These are phyloP conservation scores for Coemansia sp. DNA, from an alignment of 192 early-diverging fungal species.

Conservation along the genomic window DNA sequence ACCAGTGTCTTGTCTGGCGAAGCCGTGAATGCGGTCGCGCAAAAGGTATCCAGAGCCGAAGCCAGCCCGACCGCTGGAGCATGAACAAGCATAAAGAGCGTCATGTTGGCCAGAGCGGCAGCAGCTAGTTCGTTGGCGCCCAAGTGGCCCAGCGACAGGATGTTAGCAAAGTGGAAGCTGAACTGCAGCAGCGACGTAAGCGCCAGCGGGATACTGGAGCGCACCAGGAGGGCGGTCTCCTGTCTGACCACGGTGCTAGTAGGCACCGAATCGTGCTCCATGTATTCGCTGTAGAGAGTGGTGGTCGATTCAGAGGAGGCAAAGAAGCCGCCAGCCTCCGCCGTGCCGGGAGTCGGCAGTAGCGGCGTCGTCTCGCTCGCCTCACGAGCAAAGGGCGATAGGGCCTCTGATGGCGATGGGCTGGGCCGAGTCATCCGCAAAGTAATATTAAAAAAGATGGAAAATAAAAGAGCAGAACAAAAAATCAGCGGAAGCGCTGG, in stretches of 20 bases:
- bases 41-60: conserved; percentile 74
- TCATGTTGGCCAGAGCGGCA: conserved; percentile 70
- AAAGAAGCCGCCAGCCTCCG: not conserved
- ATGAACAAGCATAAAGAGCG: conserved; percentile 64
- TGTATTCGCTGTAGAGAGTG: conserved; percentile 1
- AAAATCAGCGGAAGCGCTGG: not conserved
- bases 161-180: conserved; percentile 61
- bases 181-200: conserved; percentile 63
- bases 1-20: conserved; percentile 62
- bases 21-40: conserved; percentile 69
- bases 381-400: not conserved
- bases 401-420: not conserved
- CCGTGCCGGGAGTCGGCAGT: not conserved
- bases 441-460: not conserved
- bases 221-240: conserved; percentile 16
- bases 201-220: conserved; percentile 25
- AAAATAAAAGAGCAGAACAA: not conserved
- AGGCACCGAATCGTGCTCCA: conserved; percentile 7
- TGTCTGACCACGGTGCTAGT: conserved; percentile 17
- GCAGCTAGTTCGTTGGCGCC: conserved; percentile 68
- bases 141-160: conserved; percentile 64
- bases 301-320: not conserved
- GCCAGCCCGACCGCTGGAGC: conserved; percentile 68
- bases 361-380: conserved; percentile 21
- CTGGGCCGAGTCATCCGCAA: not conserved